Conservation (phyloP, 805 yeast species). For the Schwanniomyces vanrijiae region DNA sequence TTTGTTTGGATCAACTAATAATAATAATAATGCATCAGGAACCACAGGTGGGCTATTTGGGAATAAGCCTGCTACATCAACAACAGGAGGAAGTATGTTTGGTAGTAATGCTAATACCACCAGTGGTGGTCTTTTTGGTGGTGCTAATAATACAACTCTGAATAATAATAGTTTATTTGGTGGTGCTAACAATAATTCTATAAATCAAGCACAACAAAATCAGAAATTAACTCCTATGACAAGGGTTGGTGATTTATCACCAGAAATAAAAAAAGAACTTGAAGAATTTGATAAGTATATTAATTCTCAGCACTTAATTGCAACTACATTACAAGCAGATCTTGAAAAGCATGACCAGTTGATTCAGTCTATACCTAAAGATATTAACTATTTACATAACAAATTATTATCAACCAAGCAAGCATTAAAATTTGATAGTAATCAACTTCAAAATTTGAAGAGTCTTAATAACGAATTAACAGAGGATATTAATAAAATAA, state of each 20-base stretch:
- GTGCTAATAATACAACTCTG: slow-evolving; percentile 8
- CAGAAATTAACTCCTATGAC: slow-evolving; percentile 69
- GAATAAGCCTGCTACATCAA: slow-evolving; percentile 5
- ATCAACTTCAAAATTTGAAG: slow-evolving; percentile 34
- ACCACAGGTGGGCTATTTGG: slow-evolving; percentile 26
- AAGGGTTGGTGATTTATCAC: slow-evolving; percentile 71
- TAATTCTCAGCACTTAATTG: slow-evolving; percentile 69
- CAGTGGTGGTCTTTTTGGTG: slow-evolving; percentile 21
- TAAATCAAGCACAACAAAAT: slow-evolving; percentile 42
- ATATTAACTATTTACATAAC: slow-evolving; percentile 61
- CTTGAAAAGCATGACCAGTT: slow-evolving; percentile 61
- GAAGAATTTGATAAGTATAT: slow-evolving; percentile 72
- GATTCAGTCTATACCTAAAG: slow-evolving; percentile 71
- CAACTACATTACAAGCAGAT: slow-evolving; percentile 65
- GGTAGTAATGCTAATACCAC: slow-evolving; percentile 7
- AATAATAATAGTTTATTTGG: slow-evolving; percentile 26
- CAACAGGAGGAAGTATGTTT: slow-evolving; percentile 19
- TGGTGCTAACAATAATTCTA: slow-evolving; percentile 10
- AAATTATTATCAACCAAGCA: slow-evolving; percentile 64
- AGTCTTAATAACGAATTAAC: slow-evolving; percentile 39
- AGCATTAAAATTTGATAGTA: slow-evolving; percentile 52
- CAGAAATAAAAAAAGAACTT: slow-evolving; percentile 63
- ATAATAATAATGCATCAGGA: slow-evolving; percentile 7
- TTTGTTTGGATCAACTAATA: slow-evolving; percentile 18
- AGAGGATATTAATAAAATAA: slow-evolving; percentile 54